phyloP scores from a whole-genome alignment of 2,329 filamentous ascomycete species.

The Apiospora koreana region DNA sequence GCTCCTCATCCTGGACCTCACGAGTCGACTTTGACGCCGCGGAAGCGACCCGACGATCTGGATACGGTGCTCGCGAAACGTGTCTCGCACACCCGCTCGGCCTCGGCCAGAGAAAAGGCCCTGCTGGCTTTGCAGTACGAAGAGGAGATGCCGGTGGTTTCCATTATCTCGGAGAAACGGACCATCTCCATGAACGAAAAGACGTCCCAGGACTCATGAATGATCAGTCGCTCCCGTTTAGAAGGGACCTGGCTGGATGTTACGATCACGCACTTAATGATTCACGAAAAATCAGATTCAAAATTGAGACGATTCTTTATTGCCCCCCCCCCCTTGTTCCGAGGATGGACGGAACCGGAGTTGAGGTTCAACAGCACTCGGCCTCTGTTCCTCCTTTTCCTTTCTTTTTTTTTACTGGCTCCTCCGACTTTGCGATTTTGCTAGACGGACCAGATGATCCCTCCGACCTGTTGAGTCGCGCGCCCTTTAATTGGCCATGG shows the following conservation, averaged over 20 bases:
- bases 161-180: background rate
- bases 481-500: constrained; percentile 1
- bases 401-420: background rate
- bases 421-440: background rate
- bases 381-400: background rate
- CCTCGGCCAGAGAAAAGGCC: background rate
- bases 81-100: background rate
- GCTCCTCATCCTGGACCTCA: constrained; percentile 44
- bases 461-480: background rate
- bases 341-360: background rate
- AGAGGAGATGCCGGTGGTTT: constrained; percentile 2
- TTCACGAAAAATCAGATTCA: constrained; percentile 4
- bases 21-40: constrained; percentile 27
- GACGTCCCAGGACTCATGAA: constrained; percentile 7
- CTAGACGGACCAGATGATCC: constrained; percentile 8
- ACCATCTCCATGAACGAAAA: background rate
- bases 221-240: background rate
- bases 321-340: background rate
- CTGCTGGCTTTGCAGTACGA: background rate
- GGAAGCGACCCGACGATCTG: constrained; percentile 3
- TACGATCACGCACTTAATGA: constrained; percentile 1
- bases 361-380: constrained; percentile 5
- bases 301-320: background rate
- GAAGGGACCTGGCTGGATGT: background rate
- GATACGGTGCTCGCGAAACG: constrained; percentile 2